Percentiles rank a stretch among this genome's conserved stretches.
phyloP scores from a whole-genome alignment of 179 eudicot genomes.

The Silene coronaria region DNA sequence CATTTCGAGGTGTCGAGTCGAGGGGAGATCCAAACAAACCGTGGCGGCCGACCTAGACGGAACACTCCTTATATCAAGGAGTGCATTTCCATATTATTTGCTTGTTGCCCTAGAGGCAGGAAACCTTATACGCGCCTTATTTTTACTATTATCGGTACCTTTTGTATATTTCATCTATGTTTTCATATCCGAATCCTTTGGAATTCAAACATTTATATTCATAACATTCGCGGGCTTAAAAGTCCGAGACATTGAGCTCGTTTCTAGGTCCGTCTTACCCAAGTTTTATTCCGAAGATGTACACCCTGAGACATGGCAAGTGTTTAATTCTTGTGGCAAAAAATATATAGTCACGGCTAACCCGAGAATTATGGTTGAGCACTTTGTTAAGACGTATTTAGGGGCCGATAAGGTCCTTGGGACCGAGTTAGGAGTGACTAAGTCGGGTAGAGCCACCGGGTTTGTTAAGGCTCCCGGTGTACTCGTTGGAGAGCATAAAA shows the following conservation, averaged over 20 bases:
- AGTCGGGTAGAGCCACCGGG: constrained; percentile 54
- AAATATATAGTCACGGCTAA: constrained; percentile 48
- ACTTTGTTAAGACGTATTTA: constrained; percentile 50
- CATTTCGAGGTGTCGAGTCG: constrained; percentile 37
- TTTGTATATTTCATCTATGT: constrained; percentile 40
- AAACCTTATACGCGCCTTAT: constrained; percentile 43
- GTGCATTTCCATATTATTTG: constrained; percentile 62
- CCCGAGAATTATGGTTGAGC: constrained; percentile 75
- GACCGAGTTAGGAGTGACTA: constrained; percentile 55
- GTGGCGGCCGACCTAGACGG: constrained; percentile 70
- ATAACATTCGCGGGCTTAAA: constrained; percentile 53
- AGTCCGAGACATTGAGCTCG: constrained; percentile 54
- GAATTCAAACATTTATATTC: constrained; percentile 42
- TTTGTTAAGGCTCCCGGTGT: constrained; percentile 55
- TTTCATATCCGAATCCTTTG: constrained; percentile 44
- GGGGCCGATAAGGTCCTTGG: constrained; percentile 76
- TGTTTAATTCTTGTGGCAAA: constrained; percentile 59
- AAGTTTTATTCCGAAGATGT: constrained; percentile 62
- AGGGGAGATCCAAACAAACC: constrained; percentile 46
- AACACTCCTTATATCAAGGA: constrained; percentile 47
- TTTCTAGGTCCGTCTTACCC: constrained; percentile 57
- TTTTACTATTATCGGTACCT: constrained; percentile 42
- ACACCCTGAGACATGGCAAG: constrained; percentile 50
- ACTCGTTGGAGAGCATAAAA: constrained; percentile 51
- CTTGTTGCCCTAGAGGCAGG: constrained; percentile 74